phyloP scores from a whole-genome alignment of 805 yeast genomes.

The Kazachstania kunashirensis region DNA sequence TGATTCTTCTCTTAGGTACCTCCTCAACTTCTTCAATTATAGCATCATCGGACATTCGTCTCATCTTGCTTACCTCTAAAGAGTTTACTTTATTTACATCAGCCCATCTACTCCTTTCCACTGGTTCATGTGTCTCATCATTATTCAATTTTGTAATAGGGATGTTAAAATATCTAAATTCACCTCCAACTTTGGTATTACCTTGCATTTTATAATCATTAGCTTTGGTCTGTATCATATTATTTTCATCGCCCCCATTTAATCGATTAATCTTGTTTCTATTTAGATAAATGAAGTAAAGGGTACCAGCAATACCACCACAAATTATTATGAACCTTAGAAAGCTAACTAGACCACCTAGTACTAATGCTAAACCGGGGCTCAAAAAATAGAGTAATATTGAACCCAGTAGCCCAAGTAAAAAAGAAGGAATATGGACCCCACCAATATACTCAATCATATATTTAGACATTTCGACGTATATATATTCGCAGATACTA shows the following conservation, averaged over 20 bases:
- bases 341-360: constrained; percentile 21
- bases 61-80: background rate
- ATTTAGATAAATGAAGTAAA: constrained; percentile 8
- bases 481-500: too few species aligned
- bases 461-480: background rate
- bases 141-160: constrained; percentile 18
- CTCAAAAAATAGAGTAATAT: constrained; percentile 12
- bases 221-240: background rate
- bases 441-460: constrained; percentile 3
- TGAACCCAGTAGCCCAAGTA: constrained; percentile 15
- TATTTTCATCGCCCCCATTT: background rate
- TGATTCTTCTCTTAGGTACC: background rate
- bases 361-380: constrained; percentile 17
- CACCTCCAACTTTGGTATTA: constrained; percentile 7
- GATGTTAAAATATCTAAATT: constrained; percentile 19
- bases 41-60: background rate
- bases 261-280: background rate
- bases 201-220: constrained; percentile 1
- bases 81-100: background rate
- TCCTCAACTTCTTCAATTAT: background rate
- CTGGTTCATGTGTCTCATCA: background rate
- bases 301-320: constrained; percentile 14
- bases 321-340: constrained; percentile 15
- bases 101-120: background rate
- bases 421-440: constrained; percentile 20